These are phyloP conservation scores for Calycina herbarum DNA, from an alignment of 2,329 filamentous ascomycete genomes.

Conservation along the genomic window DNA sequence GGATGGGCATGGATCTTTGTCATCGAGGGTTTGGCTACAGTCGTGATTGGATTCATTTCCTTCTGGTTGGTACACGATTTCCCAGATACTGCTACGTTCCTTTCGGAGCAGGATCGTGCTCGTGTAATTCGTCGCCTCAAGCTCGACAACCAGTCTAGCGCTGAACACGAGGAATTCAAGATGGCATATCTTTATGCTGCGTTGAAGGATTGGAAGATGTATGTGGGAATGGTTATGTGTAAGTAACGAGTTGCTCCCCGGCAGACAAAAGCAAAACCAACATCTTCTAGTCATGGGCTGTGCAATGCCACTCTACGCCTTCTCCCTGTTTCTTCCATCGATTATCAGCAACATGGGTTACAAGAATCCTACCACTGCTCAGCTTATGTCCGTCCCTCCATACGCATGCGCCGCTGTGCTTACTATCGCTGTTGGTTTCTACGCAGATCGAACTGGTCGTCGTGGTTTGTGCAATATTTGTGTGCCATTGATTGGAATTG, in stretches of 20 bases:
- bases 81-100: slow-evolving; percentile 61
- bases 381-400: slow-evolving; percentile 71
- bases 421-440: slow-evolving; percentile 67
- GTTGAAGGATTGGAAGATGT: slow-evolving; percentile 81
- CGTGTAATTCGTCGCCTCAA: slow-evolving; percentile 71
- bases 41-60: slow-evolving; percentile 39
- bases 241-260: slow-evolving; percentile 25
- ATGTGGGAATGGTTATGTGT: slow-evolving; percentile 67
- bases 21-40: slow-evolving; percentile 50
- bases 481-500: slow-evolving; percentile 69
- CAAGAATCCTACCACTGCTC: slow-evolving; percentile 56
- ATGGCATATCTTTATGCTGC: slow-evolving; percentile 69
- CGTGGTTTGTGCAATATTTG: slow-evolving; percentile 78
- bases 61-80: slow-evolving; percentile 29
- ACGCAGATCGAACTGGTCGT: slow-evolving; percentile 69
- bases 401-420: slow-evolving; percentile 69
- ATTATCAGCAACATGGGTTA: slow-evolving; percentile 63
- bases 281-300: background rate
- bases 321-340: slow-evolving; percentile 76
- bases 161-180: slow-evolving; percentile 63
- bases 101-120: slow-evolving; percentile 65
- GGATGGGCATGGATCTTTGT: slow-evolving; percentile 55
- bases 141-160: slow-evolving; percentile 70
- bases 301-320: slow-evolving; percentile 68
- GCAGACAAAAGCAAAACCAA: background rate